A percentile compares a stretch with the other conserved stretches of the same genome.
These are phyloP conservation scores for Volutella citrinella DNA, from an alignment of 2,329 filamentous ascomycete genomes.

Conservation along the genomic window DNA sequence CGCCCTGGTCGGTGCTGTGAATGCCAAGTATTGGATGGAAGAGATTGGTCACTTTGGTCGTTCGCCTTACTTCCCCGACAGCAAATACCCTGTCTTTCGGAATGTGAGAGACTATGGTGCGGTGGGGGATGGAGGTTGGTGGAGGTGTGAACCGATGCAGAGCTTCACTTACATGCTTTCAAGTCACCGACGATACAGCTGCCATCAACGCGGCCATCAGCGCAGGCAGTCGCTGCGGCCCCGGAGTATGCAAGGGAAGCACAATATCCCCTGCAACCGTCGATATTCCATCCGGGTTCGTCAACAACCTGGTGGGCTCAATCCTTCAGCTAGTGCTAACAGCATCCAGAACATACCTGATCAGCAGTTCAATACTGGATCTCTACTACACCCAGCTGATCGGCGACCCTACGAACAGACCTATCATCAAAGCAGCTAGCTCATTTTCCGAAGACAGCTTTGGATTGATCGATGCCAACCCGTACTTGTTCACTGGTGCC, in stretches of 20 bases:
- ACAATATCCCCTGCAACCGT: conserved; percentile 36
- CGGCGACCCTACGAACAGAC: conserved; percentile 60
- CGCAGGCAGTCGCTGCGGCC: conserved; percentile 19
- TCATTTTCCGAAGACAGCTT: conserved; percentile 42
- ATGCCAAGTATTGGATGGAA: conserved; percentile 26
- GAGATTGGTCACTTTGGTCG: conserved; percentile 24
- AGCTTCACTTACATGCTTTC: conserved; percentile 3
- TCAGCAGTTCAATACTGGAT: conserved; percentile 67
- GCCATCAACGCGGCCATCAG: conserved; percentile 28
- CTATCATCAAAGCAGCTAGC: conserved; percentile 52
- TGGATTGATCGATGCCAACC: conserved; percentile 47
- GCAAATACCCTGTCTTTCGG: conserved; percentile 26
- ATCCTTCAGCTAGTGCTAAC: conserved; percentile 5
- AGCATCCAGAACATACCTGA: conserved; percentile 56
- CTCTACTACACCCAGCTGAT: conserved; percentile 80
- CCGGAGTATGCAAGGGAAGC: conserved; percentile 25
- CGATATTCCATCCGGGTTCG: conserved; percentile 37
- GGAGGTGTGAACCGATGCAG: too few relatives aligned
- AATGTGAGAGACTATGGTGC: conserved; percentile 30
- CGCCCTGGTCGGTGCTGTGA: conserved; percentile 7
- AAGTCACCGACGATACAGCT: conserved; percentile 25
- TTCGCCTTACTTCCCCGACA: conserved; percentile 28
- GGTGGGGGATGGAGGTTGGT: conserved; percentile 27
- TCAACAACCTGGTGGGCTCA: too few relatives aligned
- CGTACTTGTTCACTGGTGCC: conserved; percentile 37